These are phyloP conservation scores for Saturnispora serradocipensis DNA, from an alignment of 805 yeast genomes.

Conservation along the genomic window DNA sequence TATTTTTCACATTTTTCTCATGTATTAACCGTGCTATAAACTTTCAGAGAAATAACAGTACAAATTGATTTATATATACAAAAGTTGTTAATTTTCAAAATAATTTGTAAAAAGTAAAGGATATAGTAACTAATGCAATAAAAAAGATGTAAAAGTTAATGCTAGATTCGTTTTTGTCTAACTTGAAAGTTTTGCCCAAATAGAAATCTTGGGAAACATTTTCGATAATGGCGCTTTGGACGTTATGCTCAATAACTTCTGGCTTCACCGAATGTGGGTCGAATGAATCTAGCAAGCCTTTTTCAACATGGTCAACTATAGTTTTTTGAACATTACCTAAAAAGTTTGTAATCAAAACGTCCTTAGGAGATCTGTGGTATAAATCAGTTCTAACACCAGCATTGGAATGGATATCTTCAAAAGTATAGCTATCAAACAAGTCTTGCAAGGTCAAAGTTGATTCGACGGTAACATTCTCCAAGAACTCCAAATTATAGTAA, in stretches of 20 bases:
- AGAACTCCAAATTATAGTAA: conserved; percentile 77
- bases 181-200: background rate
- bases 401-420: conserved; percentile 78
- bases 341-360: conserved; percentile 81
- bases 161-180: background rate
- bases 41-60: background rate
- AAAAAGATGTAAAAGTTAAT: background rate
- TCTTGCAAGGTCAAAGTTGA: conserved; percentile 73
- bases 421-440: conserved; percentile 74
- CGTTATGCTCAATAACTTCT: background rate
- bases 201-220: background rate
- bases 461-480: conserved; percentile 69
- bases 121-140: background rate
- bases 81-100: background rate
- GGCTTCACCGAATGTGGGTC: background rate
- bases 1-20: background rate
- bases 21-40: background rate
- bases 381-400: conserved; percentile 89
- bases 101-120: conserved; percentile 4
- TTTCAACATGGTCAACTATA: conserved; percentile 44
- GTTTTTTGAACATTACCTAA: conserved; percentile 87
- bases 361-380: conserved; percentile 52
- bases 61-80: background rate
- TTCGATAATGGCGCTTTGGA: background rate
- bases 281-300: conserved; percentile 29